These are phyloP conservation scores for Populus ilicifolia DNA, from an alignment of 345 rosid genomes.

Conservation along the genomic window DNA sequence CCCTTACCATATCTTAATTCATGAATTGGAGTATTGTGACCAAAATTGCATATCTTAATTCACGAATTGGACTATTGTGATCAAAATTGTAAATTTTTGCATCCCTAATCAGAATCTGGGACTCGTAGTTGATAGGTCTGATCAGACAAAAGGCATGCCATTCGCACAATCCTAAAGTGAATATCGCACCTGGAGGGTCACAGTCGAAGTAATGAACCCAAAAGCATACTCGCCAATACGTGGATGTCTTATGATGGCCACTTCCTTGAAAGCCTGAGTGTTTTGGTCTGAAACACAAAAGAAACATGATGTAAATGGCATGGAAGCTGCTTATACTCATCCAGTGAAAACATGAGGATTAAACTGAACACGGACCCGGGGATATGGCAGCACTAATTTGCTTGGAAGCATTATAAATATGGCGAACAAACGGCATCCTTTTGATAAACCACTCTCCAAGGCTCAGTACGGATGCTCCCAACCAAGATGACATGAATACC, in stretches of 20 bases:
- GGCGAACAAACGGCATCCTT: slow-evolving; percentile 96
- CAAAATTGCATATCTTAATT: background rate
- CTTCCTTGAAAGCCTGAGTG: slow-evolving; percentile 93
- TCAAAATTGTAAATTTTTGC: background rate
- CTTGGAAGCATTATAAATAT: slow-evolving; percentile 94
- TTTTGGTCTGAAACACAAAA: slow-evolving; percentile 71
- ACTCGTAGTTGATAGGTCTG: background rate
- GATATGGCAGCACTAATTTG: slow-evolving; percentile 98
- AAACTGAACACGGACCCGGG: slow-evolving; percentile 53
- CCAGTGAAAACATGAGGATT: background rate
- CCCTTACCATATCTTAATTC: background rate
- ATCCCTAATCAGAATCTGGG: background rate
- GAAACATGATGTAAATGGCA: background rate
- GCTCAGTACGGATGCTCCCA: slow-evolving; percentile 90
- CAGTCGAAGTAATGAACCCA: slow-evolving; percentile 91
- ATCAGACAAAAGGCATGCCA: background rate
- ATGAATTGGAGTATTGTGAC: background rate
- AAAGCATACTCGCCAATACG: slow-evolving; percentile 97
- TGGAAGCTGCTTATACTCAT: background rate
- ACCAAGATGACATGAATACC: slow-evolving; percentile 99
- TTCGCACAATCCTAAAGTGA: background rate
- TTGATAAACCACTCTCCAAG: slow-evolving; percentile 99
- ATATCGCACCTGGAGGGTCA: slow-evolving; percentile 66
- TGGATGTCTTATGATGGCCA: slow-evolving; percentile 96
- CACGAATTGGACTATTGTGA: background rate